Evolutionary conservation across 139 green algal genomes (phyloP), one percentile per base, ranked within the genome.

Genomic region (Tetratostichococcus sp.): DNA sequence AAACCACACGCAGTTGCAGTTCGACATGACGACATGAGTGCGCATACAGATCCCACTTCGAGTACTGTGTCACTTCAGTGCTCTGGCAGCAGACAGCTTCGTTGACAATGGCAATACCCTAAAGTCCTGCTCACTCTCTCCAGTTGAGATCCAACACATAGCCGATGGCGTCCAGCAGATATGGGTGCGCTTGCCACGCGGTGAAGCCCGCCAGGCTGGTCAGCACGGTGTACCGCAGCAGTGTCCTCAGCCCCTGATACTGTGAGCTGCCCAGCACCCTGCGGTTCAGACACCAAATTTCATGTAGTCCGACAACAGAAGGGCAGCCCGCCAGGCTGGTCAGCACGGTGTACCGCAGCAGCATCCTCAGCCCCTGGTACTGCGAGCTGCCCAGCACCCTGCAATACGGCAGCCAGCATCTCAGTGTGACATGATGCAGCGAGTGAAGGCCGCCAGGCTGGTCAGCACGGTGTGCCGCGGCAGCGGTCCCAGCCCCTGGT

Each of bases 91-190:
- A n/a, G n/a, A n/a, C n/a, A n/a, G n/a, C n/a, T n/a, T n/a, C n/a
- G n/a, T n/a, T n/a, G n/a, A n/a, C n/a, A n/a, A n/a, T n/a, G n/a
- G n/a, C n/a, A n/a, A n/a, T n/a, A n/a, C n/a, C n/a, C n/a, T n/a
- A n/a, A n/a, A n/a, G n/a, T n/a, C n/a, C n/a, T n/a, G n/a, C n/a
- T 62, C 42, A 39, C 30, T 68, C 70, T 68, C 75, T 78, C 72
- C 77, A 82, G 57, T 82, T 73, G 57, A 82, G 72, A 30, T 82
- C 50, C 50, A 62, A 17, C 50, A 62, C 50, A 17, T 62, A 62
- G 50, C 50, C 50, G 19, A 62, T 62, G 14, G 17, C 50, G 19
- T 62, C 50, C 50, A 62, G 50, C 50, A 62, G 50, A 17, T 28
- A 62, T 2, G 50, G 50, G 50, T 62, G 50, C 50, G 50, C 50